A percentile compares a stretch with the other conserved stretches of the same genome.
Conservation (phyloP, 257 asterid genomes). For the Capsicum baccatum region DNA sequence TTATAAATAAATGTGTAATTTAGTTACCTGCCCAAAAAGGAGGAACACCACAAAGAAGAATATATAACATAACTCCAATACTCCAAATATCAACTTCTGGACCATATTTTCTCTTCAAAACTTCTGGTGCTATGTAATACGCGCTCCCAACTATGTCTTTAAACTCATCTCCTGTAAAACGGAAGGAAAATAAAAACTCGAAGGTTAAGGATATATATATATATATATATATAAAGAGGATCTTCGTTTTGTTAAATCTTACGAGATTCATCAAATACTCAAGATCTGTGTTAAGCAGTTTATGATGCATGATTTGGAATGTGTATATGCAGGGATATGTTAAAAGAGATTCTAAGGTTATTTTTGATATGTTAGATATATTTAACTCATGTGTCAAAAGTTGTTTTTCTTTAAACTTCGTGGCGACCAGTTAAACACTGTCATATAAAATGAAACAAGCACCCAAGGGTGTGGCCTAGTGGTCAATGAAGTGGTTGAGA, state of each 20-base stretch:
- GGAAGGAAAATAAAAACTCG: not conserved
- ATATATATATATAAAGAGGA: not conserved
- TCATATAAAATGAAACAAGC: not conserved
- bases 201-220: not conserved
- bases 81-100: slow-evolving; percentile 77
- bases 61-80: slow-evolving; percentile 66
- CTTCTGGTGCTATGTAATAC: slow-evolving; percentile 72
- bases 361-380: not conserved
- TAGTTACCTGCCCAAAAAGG: slow-evolving; percentile 71
- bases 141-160: slow-evolving; percentile 74
- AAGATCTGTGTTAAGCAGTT: not conserved
- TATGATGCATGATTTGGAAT: not conserved
- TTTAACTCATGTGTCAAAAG: not conserved
- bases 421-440: not conserved
- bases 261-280: slow-evolving; percentile 6
- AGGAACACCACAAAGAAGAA: slow-evolving; percentile 72
- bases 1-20: not conserved
- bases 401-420: not conserved
- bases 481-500: too few species aligned
- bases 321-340: not conserved
- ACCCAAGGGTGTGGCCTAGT: too few species aligned
- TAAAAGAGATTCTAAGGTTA: not conserved
- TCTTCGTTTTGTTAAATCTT: not conserved
- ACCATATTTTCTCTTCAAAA: slow-evolving; percentile 59
- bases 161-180: slow-evolving; percentile 56